phyloP scores from a whole-genome alignment of 2,329 filamentous ascomycete species.

The Aspergillus niger region DNA sequence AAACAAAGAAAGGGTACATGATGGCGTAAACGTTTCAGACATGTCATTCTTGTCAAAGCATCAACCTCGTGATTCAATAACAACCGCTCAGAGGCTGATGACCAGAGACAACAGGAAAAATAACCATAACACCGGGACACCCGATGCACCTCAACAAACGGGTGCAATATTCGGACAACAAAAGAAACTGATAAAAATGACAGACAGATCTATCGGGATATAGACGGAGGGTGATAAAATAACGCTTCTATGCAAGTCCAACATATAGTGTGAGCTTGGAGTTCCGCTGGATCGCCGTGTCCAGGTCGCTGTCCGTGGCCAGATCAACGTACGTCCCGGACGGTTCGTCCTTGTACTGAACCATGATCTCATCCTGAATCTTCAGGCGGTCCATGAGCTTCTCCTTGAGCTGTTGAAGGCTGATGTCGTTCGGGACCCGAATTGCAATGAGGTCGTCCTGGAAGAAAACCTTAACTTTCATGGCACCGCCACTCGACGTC shows the following conservation, averaged over 20 bases:
- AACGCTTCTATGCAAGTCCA: slow-evolving; percentile 31
- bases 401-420: slow-evolving; percentile 74
- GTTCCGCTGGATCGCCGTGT: slow-evolving; percentile 77
- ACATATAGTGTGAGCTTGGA: slow-evolving; percentile 82
- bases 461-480: slow-evolving; percentile 96
- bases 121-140: slow-evolving; percentile 24
- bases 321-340: slow-evolving; percentile 74
- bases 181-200: slow-evolving; percentile 9
- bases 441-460: slow-evolving; percentile 91
- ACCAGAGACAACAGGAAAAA: slow-evolving; percentile 18
- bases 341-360: slow-evolving; percentile 84
- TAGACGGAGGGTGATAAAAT: neutral
- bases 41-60: slow-evolving; percentile 38
- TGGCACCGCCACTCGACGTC: slow-evolving; percentile 51
- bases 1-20: slow-evolving; percentile 31
- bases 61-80: slow-evolving; percentile 26
- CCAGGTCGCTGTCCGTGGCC: slow-evolving; percentile 77
- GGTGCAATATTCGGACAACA: neutral
- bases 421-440: slow-evolving; percentile 78
- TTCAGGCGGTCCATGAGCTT: slow-evolving; percentile 85
- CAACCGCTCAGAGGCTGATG: slow-evolving; percentile 28
- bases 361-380: slow-evolving; percentile 71
- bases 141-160: slow-evolving; percentile 12
- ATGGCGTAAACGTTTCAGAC: slow-evolving; percentile 31
- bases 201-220: slow-evolving; percentile 19